A percentile compares a stretch with the other conserved stretches of the same genome.
Conservation (phyloP, 495 filamentous ascomycete species). For the Parmelia sp. region DNA sequence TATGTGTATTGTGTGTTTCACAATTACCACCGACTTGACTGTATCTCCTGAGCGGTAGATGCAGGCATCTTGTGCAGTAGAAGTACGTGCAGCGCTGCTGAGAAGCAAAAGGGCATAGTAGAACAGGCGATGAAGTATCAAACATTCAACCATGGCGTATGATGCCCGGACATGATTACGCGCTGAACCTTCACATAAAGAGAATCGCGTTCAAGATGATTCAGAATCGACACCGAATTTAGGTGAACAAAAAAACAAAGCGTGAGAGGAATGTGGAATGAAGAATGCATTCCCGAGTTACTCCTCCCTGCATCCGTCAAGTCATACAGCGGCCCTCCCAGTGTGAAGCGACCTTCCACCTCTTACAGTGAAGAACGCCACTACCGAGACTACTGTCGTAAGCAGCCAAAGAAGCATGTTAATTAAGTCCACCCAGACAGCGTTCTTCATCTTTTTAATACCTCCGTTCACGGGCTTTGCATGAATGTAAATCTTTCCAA, state of each 20-base stretch:
- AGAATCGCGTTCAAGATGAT: too few species aligned
- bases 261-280: not conserved
- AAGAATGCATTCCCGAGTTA: not conserved
- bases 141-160: not conserved
- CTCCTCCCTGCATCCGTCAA: not conserved
- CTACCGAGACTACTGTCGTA: conserved; percentile 40
- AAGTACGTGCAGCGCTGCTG: not conserved
- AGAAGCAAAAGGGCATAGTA: not conserved
- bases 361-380: conserved; percentile 31
- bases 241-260: too few species aligned
- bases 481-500: conserved; percentile 72
- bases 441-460: conserved; percentile 72
- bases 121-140: not conserved
- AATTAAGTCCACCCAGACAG: conserved; percentile 75
- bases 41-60: not conserved
- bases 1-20: conserved; percentile 14
- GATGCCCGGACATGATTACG: not conserved
- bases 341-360: conserved; percentile 25
- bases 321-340: conserved; percentile 25
- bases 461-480: conserved; percentile 52
- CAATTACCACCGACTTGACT: conserved; percentile 10
- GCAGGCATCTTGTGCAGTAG: conserved; percentile 10
- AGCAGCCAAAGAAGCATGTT: conserved; percentile 68
- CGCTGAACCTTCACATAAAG: not conserved
- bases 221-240: too few species aligned